Base-by-base conservation (phyloP, 768 basidiomycete species). In the Suillus placidus region DNA sequence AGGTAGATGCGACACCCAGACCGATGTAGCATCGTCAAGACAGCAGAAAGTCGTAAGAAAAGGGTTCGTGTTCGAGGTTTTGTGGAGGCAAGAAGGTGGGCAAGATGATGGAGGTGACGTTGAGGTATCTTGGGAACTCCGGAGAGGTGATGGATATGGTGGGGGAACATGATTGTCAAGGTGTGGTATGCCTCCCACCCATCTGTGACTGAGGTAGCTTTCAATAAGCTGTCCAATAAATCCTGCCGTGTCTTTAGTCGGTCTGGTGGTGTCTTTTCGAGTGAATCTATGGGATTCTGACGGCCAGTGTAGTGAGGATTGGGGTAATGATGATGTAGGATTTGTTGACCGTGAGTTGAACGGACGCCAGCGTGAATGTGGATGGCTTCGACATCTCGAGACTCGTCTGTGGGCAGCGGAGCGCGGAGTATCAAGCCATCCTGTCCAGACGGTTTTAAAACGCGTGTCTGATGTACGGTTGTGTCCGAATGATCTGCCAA, bases 21-120 rank as follows among this genome's bases (percentile, higher is more conserved):
- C 26, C 76, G 77, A 64, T 83, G 85, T 47, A 94, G 78, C 52
- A 81, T 82, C 51, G 83, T 83, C 67, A 93, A 71, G 14, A 92
- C 84, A n/a, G 88, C 84, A n/a, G 92, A 80, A 4, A 94, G 81
- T 14, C 86, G 88, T 10, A 88, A 81, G 75, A 88, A 92, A 60
- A 84, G 77, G 3, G 77, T 73, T 47, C 88, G 86, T 7, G 88
- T 88, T 68, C 85, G 86, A 37, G 88, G 87, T 40, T 77, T 77
- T 64, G 81, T 73, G 43, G 78, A 73, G 0, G 86, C 80, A n/a
- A 94, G 79, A 47, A 88, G 82, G 37, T 87, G 86, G 20, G 80
- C 80, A 57, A 94, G 78, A 35, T 84, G 83, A 69, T 91, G 88
- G 43, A 93, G 85, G 64, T 86, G 82, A 62, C 72, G 66, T 66